These are phyloP conservation scores for Leishmania martiniquensis DNA, from an alignment of 208 protist genomes.

Conservation along the genomic window DNA sequence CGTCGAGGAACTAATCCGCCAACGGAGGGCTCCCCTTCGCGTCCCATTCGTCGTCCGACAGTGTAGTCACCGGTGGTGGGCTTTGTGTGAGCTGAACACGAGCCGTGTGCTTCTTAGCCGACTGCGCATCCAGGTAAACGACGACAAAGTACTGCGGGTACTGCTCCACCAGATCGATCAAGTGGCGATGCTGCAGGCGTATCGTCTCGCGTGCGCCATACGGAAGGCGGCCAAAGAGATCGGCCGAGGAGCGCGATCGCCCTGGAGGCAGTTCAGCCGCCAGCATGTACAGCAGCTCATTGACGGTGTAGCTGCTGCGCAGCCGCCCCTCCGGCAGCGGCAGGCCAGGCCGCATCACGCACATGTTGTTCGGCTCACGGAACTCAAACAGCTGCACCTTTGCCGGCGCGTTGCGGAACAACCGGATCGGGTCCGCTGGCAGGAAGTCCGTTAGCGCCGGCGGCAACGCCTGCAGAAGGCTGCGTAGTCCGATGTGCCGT, in stretches of 20 bases:
- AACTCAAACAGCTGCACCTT: constrained; percentile 75
- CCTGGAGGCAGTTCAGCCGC: constrained; percentile 39
- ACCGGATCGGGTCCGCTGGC: constrained; percentile 29
- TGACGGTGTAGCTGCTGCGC: constrained; percentile 45
- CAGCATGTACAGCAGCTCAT: constrained; percentile 50
- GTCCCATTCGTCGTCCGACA: constrained; percentile 1
- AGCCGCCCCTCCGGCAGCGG: constrained; percentile 58
- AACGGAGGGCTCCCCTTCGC: neutral
- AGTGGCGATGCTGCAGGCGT: constrained; percentile 19
- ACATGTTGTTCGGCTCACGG: constrained; percentile 41
- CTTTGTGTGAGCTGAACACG: constrained; percentile 32
- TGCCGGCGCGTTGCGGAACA: constrained; percentile 41
- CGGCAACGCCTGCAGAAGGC: constrained; percentile 41
- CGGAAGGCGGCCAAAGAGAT: constrained; percentile 44
- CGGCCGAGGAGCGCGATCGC: constrained; percentile 11
- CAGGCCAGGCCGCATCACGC: constrained; percentile 49
- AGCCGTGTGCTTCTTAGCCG: constrained; percentile 6
- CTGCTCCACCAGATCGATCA: constrained; percentile 34
- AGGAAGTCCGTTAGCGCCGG: constrained; percentile 46
- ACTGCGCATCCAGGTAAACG: constrained; percentile 31
- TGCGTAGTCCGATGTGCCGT: constrained; percentile 45
- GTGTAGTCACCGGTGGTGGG: constrained; percentile 17
- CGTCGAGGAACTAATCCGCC: constrained; percentile 8
- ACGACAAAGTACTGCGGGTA: constrained; percentile 60
- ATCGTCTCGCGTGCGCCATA: constrained; percentile 47